Base-by-base conservation (phyloP, 768 basidiomycete species). In the Russula foetens region DNA sequence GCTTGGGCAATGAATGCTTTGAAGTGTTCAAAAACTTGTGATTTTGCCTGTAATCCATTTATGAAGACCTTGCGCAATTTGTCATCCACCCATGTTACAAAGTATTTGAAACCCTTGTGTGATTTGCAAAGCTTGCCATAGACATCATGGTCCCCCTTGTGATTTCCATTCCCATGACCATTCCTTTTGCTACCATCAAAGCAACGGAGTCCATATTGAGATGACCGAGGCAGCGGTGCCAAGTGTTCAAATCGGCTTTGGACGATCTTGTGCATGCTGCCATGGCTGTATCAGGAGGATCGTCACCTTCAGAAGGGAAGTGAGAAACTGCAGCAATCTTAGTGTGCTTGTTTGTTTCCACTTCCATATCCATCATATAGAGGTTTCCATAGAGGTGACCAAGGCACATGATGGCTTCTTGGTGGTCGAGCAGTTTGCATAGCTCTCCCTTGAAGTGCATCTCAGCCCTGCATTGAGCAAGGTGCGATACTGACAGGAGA, bases 51-150 rank as follows among this genome's bases (percentile, higher is more conserved):
- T 2, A 68, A 12, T 0, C 67, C 54, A 11, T 55, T 49, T 14
- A 70, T 49, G 19, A 45, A n/a, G 21, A 66, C 45, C 15, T 67
- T 52, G 52, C 67, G 66, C 0, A 63, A 68, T 15, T 65, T 31
- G 35, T 57, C 63, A 43, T 71, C 67, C 2, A 67, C 66, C 26
- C 62, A 70, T 12, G 65, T 67, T 2, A 63, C 43, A 43, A 64
- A 63, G 28, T 71, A 72, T 2, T 41, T 8, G 3, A 53, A 59
- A 2, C 69, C 65, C 0, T 24, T 24, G 29, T 41, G 38, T 0
- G 64, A 63, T 1, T 49, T 67, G 17, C 63, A 52, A 53, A 68
- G 59, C 3, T 64, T 65, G 3, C 70, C 63, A 43, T 65, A 70
- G 0, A 71, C 31, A 31, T 71, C 24, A 11, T 11, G 26, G 21